Evolutionary conservation across 2,329 filamentous ascomycete species (phyloP), one percentile per base, ranked within the genome.

Genomic region (Ophiostoma montium): DNA sequence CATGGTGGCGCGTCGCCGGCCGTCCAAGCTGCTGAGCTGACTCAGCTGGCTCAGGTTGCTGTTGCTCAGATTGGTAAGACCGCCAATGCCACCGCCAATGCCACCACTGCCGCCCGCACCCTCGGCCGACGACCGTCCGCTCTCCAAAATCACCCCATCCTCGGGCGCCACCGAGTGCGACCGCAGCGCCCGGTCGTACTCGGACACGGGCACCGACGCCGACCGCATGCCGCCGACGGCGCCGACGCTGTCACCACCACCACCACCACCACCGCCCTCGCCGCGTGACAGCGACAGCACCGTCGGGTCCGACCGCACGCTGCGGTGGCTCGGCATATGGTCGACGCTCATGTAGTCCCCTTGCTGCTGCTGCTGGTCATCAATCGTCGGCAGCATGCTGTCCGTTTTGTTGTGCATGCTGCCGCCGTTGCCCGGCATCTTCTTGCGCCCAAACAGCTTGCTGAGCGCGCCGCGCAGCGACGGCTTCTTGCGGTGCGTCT

Each of bases 81-180:
- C 21, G 27, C n/a, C 19, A 3, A 44, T 11, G 10, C 42, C 27
- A 11, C 19, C 39, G 15, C 23, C 16, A 1, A n/a, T n/a, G n/a
- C n/a, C n/a, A n/a, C n/a, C n/a, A 3, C n/a, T 21, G 3, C 16
- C 31, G 9, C 27, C 21, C 1, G 7, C 39, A 13, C 27, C n/a
- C 10, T 30, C 76, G 39, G 74, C 55, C 2, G 76, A 78, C 57
- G 71, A 75, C 21, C 74, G 71, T 2, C 68, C 71, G 50, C 68
- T 75, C 50, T 72, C 70, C 21, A 74, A 75, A 35, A 68, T 70
- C 32, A 68, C 64, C 21, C 72, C 71, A 55, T 78, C 74, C 35
- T 75, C 70, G 2, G 71, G 70, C 1, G 75, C 73, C 36, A 79
- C 65, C 2, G 78, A 80, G 58, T 82, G 77, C 12, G 78, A 81